Evolutionary conservation across 2,329 filamentous ascomycete species (phyloP).

Genomic region (Fusarium sp.): DNA sequence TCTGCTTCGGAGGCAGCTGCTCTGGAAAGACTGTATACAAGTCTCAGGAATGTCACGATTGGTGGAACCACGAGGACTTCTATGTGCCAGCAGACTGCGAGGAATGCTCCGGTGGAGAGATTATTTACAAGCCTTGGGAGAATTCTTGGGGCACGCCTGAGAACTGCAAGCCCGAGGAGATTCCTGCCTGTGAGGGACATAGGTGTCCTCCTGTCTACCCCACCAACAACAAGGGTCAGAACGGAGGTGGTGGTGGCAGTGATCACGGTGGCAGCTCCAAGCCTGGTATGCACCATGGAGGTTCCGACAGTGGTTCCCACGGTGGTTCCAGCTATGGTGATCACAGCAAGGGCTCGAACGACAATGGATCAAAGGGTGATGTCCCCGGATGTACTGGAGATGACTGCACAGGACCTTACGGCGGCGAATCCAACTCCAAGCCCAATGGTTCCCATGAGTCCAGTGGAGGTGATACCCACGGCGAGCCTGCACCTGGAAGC

Average conservation of each 20-base stretch:
- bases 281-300: not conserved
- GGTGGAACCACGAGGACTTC: slow-evolving; percentile 14
- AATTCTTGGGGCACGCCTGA: slow-evolving; percentile 12
- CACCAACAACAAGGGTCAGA: not conserved
- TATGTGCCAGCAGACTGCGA: slow-evolving; percentile 24
- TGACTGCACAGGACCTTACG: not conserved
- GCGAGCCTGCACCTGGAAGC: not conserved
- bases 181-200: not conserved
- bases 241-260: not conserved
- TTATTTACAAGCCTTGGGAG: slow-evolving; percentile 37
- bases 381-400: not conserved
- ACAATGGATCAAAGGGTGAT: not conserved
- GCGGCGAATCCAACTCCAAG: not conserved
- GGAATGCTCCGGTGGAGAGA: slow-evolving; percentile 6
- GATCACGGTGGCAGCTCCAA: not conserved
- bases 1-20: slow-evolving; percentile 26
- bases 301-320: not conserved
- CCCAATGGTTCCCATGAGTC: not conserved
- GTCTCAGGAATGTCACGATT: slow-evolving; percentile 26
- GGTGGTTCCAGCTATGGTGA: not conserved
- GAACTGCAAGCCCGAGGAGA: not conserved
- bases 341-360: not conserved
- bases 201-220: not conserved
- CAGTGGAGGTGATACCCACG: not conserved
- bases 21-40: slow-evolving; percentile 35